Percentiles rank a stretch among this genome's conserved stretches.
phyloP scores from a whole-genome alignment of 148 eudicot species.

The Heliosperma pusillum region DNA sequence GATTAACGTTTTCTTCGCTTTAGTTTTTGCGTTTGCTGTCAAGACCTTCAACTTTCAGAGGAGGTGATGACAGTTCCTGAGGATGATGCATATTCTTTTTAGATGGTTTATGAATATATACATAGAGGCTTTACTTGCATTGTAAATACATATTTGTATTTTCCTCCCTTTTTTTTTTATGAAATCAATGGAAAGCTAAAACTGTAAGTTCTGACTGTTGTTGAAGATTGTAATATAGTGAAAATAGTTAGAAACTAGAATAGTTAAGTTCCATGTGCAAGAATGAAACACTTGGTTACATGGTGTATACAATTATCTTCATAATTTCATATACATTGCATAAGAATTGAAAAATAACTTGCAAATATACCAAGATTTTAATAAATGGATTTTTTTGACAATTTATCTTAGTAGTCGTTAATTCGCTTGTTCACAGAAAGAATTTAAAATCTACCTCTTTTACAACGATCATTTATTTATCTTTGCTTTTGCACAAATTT shows the following conservation, averaged over 20 bases:
- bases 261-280: neutral
- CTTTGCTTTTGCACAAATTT: too few species aligned
- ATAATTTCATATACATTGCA: too few species aligned
- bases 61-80: conserved; percentile 29
- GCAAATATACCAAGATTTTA: too few species aligned
- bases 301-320: neutral
- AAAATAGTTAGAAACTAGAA: neutral
- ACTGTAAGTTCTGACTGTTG: neutral
- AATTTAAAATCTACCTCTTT: too few species aligned
- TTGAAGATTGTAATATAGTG: neutral
- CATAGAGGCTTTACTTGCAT: neutral
- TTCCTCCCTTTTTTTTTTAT: neutral
- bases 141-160: neutral
- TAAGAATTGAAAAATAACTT: too few species aligned
- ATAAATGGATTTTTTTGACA: too few species aligned
- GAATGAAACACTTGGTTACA: neutral
- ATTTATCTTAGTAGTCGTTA: too few species aligned
- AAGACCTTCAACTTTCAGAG: conserved; percentile 55
- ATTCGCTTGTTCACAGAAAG: too few species aligned
- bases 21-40: conserved; percentile 46
- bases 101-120: neutral
- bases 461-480: too few species aligned
- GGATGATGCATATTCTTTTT: conserved; percentile 1
- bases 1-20: conserved; percentile 38
- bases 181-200: neutral